A percentile compares a stretch with the other conserved stretches of the same genome.
These are phyloP conservation scores for Solanum stenotomum DNA, from an alignment of 257 asterid genomes.

Conservation along the genomic window DNA sequence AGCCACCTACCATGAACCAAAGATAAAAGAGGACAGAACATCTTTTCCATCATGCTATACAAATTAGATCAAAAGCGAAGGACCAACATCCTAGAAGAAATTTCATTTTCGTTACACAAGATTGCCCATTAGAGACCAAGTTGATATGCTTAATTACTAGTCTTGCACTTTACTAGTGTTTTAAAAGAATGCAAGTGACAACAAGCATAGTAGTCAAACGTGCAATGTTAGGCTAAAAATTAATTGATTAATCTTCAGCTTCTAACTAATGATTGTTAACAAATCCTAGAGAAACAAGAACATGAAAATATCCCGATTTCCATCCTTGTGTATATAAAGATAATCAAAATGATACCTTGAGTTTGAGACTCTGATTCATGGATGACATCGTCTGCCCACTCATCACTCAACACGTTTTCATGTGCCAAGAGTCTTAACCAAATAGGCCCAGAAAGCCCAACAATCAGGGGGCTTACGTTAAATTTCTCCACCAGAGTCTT, in stretches of 20 bases:
- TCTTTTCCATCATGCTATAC: not conserved
- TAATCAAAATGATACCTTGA: constrained; percentile 31
- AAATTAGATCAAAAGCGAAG: not conserved
- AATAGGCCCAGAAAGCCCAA: constrained; percentile 53
- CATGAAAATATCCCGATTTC: not conserved
- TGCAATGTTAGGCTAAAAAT: not conserved
- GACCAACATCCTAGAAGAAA: not conserved
- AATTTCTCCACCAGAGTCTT: constrained; percentile 66
- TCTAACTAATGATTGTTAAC: not conserved
- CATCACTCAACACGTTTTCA: constrained; percentile 45
- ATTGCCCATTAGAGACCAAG: not conserved
- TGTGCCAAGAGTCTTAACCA: constrained; percentile 64
- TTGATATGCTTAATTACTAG: not conserved
- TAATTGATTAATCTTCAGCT: not conserved
- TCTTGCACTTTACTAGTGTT: not conserved
- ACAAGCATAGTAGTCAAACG: not conserved
- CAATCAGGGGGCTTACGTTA: constrained; percentile 49
- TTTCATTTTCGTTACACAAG: not conserved
- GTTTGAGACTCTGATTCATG: constrained; percentile 51
- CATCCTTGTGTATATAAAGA: not conserved
- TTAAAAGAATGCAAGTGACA: not conserved
- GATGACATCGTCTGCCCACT: constrained; percentile 60
- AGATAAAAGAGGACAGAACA: not conserved
- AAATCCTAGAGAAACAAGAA: not conserved
- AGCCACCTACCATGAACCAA: not conserved